Evolutionary conservation across 352 stramenopile genomes (phyloP).

Genomic region (Plasmopara muralis): DNA sequence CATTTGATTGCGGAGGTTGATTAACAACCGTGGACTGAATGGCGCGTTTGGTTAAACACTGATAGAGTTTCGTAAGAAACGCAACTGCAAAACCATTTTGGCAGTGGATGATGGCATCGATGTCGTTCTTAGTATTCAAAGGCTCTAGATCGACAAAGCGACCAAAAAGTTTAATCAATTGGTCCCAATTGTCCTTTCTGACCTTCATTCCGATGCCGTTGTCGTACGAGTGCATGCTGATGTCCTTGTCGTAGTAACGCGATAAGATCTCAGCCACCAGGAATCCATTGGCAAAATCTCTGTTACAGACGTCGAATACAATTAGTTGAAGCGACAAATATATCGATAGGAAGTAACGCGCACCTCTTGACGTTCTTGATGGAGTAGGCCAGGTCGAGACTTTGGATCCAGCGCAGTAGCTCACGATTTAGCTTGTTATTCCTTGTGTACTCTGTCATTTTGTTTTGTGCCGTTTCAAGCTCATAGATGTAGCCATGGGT

Average conservation of each 20-base stretch:
- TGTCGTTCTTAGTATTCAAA: conserved; percentile 40
- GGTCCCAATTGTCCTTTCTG: conserved; percentile 91
- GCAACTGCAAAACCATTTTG: conserved; percentile 79
- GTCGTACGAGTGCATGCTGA: conserved; percentile 91
- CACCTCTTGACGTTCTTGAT: conserved; percentile 92
- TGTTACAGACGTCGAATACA: conserved; percentile 7
- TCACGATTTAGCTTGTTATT: conserved; percentile 83
- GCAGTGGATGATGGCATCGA: conserved; percentile 86
- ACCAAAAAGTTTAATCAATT: conserved; percentile 73
- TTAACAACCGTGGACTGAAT: conserved; percentile 53
- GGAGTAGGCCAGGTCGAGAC: conserved; percentile 88
- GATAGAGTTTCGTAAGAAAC: conserved; percentile 86
- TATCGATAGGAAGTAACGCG: conserved; percentile 2
- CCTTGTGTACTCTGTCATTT: conserved; percentile 7
- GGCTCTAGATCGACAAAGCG: conserved; percentile 69
- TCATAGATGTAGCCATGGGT: neutral
- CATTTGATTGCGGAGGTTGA: conserved; percentile 4
- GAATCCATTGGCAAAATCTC: conserved; percentile 88
- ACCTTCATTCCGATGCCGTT: conserved; percentile 88
- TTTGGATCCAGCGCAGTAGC: conserved; percentile 90
- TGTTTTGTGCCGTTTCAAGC: conserved; percentile 17
- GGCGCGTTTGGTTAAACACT: conserved; percentile 84
- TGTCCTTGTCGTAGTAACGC: conserved; percentile 89
- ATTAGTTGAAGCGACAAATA: too few relatives aligned
- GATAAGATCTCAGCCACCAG: conserved; percentile 89